Evolutionary conservation across 768 basidiomycete species (phyloP).

Genomic region (Lentinula raphanica): DNA sequence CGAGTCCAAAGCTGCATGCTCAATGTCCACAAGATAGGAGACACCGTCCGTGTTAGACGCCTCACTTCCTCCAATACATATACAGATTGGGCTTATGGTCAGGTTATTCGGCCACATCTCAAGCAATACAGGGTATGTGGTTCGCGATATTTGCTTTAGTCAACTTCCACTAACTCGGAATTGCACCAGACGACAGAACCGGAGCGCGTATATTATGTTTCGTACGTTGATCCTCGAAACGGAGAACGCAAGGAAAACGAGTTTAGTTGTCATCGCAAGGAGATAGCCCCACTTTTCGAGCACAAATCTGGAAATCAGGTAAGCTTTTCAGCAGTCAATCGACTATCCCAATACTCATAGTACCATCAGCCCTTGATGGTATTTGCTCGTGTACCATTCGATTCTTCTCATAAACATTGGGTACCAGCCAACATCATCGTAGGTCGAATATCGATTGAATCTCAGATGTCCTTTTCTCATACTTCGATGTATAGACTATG

Average conservation of each 20-base stretch:
- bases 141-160: neutral
- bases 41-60: neutral
- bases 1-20: neutral
- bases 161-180: neutral
- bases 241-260: neutral
- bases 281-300: neutral
- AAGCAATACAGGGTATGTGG: neutral
- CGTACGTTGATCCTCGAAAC: neutral
- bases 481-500: neutral
- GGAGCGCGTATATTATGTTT: neutral
- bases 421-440: neutral
- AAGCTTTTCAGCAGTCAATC: neutral
- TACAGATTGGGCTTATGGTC: constrained; percentile 3
- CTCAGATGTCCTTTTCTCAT: neutral
- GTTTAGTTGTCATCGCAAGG: neutral
- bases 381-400: neutral
- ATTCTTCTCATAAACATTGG: neutral
- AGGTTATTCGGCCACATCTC: neutral
- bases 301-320: neutral
- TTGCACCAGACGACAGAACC: neutral
- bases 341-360: neutral
- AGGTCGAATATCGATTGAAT: neutral
- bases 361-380: neutral
- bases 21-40: neutral
- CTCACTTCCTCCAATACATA: neutral